Conservation (phyloP, 257 asterid genomes). For the Agastache rugosa region DNA sequence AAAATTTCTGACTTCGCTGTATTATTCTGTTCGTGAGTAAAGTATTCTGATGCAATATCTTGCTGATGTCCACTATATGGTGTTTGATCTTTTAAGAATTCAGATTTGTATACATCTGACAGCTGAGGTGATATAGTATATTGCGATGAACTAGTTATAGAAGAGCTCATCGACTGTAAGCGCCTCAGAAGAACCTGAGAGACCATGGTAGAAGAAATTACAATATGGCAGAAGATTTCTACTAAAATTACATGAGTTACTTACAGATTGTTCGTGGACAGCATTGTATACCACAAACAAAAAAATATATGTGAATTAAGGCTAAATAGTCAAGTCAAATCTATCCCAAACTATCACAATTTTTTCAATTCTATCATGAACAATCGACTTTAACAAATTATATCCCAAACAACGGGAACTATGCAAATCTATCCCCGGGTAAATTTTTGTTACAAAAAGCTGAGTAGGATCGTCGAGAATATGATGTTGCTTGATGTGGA, state of each 20-base stretch:
- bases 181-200: constrained; percentile 81
- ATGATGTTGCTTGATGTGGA: too few species aligned
- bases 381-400: too few species aligned
- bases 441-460: too few species aligned
- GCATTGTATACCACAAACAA: not conserved
- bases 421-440: too few species aligned
- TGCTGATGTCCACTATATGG: constrained; percentile 41
- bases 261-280: not conserved
- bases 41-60: constrained; percentile 42
- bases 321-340: not conserved
- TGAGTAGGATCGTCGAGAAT: too few species aligned
- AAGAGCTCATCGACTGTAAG: constrained; percentile 57
- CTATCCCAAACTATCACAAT: too few species aligned
- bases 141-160: constrained; percentile 55
- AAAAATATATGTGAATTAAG: not conserved
- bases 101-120: constrained; percentile 44
- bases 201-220: constrained; percentile 31
- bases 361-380: too few species aligned
- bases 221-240: not conserved
- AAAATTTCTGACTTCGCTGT: constrained; percentile 58
- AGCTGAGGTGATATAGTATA: constrained; percentile 46
- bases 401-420: too few species aligned
- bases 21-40: constrained; percentile 37
- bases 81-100: constrained; percentile 42
- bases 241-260: constrained; percentile 24